phyloP scores from a whole-genome alignment of 2,329 filamentous ascomycete genomes.

The Colletotrichum sp. region DNA sequence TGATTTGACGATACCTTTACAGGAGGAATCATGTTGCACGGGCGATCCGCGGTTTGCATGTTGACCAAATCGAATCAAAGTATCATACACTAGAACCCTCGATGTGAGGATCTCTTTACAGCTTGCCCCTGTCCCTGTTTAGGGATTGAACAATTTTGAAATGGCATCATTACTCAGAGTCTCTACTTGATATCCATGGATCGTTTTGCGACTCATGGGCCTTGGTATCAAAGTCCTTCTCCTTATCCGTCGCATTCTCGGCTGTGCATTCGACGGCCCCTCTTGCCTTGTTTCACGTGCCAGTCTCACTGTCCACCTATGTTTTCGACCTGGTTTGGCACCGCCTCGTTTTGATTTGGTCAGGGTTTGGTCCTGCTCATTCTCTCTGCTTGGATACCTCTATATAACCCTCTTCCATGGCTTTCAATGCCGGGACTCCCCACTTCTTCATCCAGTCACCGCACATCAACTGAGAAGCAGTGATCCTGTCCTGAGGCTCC shows the following conservation, averaged over 20 bases:
- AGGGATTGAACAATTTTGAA: rapidly evolving
- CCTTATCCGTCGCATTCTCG: background rate
- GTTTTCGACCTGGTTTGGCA: background rate
- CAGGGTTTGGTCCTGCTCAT: background rate
- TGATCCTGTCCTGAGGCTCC: background rate
- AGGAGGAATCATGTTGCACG: too few relatives aligned
- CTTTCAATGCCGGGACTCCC: background rate
- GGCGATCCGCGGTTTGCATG: background rate
- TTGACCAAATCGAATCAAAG: background rate
- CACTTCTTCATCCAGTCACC: background rate
- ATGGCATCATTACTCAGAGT: background rate
- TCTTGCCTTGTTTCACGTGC: background rate
- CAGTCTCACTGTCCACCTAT: background rate
- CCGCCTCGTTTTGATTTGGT: too few relatives aligned
- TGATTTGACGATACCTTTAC: background rate
- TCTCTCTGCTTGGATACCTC: rapidly evolving
- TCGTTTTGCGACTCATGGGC: background rate
- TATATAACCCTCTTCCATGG: background rate
- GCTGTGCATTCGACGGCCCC: rapidly evolving
- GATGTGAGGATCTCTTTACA: background rate
- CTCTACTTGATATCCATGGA: rapidly evolving
- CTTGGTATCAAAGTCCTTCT: background rate
- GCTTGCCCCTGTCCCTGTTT: background rate
- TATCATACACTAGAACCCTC: rapidly evolving
- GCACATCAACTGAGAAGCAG: background rate